A percentile compares a stretch with the other conserved stretches of the same genome.
phyloP scores from a whole-genome alignment of 768 basidiomycete species.

The Tricholoma sp. region DNA sequence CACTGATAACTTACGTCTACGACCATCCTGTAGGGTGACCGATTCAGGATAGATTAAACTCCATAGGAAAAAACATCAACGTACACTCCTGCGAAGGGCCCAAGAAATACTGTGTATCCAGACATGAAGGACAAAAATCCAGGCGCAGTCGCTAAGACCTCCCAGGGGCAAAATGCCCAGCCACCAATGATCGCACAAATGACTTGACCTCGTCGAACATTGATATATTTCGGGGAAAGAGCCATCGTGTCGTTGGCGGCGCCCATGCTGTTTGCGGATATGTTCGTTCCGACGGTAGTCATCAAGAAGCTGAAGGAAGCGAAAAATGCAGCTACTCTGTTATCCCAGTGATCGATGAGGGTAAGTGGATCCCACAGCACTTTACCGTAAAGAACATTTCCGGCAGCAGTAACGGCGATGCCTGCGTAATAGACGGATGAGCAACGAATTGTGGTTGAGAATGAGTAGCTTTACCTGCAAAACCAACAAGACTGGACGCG shows the following conservation, averaged over 20 bases:
- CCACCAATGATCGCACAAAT: constrained; percentile 80
- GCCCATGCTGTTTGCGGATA: constrained; percentile 68
- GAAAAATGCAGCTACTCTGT: constrained; percentile 84
- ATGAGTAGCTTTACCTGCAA: constrained; percentile 39
- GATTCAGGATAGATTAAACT: background rate
- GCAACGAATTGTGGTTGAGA: background rate
- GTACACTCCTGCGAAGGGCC: constrained; percentile 78
- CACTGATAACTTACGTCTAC: constrained; percentile 34
- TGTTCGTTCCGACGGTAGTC: constrained; percentile 67
- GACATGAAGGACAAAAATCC: constrained; percentile 76
- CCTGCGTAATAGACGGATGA: constrained; percentile 24
- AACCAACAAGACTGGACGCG: constrained; percentile 74
- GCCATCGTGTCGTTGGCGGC: constrained; percentile 86
- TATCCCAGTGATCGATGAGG: constrained; percentile 79
- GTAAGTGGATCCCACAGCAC: constrained; percentile 68
- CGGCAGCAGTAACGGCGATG: constrained; percentile 77
- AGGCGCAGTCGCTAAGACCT: constrained; percentile 65
- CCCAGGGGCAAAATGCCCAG: constrained; percentile 86
- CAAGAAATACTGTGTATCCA: constrained; percentile 83
- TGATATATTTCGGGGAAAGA: constrained; percentile 71
- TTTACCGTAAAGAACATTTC: constrained; percentile 63
- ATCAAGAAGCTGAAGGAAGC: constrained; percentile 69
- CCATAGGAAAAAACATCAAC: constrained; percentile 18
- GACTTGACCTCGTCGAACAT: constrained; percentile 75
- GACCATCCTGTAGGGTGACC: constrained; percentile 30